These are phyloP conservation scores for Diaporthe batatas DNA, from an alignment of 2,329 filamentous ascomycete genomes.

Conservation along the genomic window DNA sequence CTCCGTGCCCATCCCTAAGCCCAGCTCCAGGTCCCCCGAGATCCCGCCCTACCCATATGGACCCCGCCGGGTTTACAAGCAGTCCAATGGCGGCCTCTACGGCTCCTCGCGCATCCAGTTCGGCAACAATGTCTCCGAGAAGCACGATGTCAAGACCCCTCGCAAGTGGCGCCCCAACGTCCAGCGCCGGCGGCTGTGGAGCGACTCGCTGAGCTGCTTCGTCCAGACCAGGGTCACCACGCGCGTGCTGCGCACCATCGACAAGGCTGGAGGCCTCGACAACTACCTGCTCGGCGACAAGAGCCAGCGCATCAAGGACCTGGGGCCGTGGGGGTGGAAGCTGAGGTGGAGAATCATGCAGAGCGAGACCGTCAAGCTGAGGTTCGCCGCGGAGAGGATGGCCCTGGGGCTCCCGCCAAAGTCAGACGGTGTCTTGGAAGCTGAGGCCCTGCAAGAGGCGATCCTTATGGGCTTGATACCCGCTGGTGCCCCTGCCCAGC, in stretches of 20 bases:
- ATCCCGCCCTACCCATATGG: constrained; percentile 81
- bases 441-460: constrained; percentile 39
- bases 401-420: constrained; percentile 73
- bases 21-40: constrained; percentile 55
- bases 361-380: constrained; percentile 73
- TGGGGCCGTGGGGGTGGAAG: constrained; percentile 92
- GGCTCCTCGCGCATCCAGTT: constrained; percentile 79
- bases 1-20: constrained; percentile 58
- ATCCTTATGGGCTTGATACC: not conserved
- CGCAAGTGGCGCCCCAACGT: constrained; percentile 84
- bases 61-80: constrained; percentile 79
- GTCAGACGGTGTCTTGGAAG: constrained; percentile 50
- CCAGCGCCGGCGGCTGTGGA: constrained; percentile 76
- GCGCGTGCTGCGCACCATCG: constrained; percentile 79
- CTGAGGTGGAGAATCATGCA: constrained; percentile 92
- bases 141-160: constrained; percentile 77
- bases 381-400: constrained; percentile 75
- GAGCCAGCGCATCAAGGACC: constrained; percentile 81
- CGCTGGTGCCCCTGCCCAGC: not conserved
- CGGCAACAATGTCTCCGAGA: constrained; percentile 80
- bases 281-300: constrained; percentile 90
- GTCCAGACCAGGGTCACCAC: constrained; percentile 78
- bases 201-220: constrained; percentile 70
- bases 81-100: constrained; percentile 82
- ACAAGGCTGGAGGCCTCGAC: constrained; percentile 90